Conservation (phyloP, 2,329 filamentous ascomycete species). For the Stromatinia cepivora region DNA sequence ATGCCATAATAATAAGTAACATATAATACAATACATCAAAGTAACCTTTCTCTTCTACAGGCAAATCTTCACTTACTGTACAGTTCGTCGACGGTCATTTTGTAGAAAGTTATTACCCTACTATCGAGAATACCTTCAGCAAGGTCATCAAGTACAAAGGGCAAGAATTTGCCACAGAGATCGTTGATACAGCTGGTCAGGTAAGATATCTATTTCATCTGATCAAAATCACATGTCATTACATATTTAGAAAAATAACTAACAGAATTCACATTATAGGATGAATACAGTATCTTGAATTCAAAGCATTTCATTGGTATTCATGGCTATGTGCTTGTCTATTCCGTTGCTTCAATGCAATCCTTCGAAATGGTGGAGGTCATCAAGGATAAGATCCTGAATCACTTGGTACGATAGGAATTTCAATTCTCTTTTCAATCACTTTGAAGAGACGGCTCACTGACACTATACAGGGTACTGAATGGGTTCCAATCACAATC, state of each 20-base stretch:
- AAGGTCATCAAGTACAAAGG: constrained; percentile 91
- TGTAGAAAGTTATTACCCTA: constrained; percentile 98
- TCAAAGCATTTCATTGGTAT: constrained; percentile 99
- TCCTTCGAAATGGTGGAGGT: constrained; percentile 98
- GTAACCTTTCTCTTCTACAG: constrained; percentile 48
- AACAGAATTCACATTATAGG: constrained; percentile 51
- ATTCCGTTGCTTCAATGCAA: constrained; percentile 91
- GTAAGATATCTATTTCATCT: constrained; percentile 48
- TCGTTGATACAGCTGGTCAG: constrained; percentile 96
- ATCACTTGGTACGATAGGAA: constrained; percentile 72
- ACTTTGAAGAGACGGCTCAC: constrained; percentile 19
- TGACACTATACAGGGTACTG: constrained; percentile 67
- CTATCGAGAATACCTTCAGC: constrained; percentile 98
- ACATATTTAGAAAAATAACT: constrained; percentile 4
- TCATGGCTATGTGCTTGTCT: constrained; percentile 97
- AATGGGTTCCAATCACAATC: constrained; percentile 88
- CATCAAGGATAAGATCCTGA: constrained; percentile 95
- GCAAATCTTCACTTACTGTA: constrained; percentile 95
- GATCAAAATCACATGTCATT: constrained; percentile 23
- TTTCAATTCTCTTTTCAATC: neutral
- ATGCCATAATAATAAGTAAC: constrained; percentile 42
- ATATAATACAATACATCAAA: constrained; percentile 24
- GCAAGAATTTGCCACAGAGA: constrained; percentile 93
- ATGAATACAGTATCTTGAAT: constrained; percentile 98
- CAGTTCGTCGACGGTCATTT: constrained; percentile 98